phyloP scores from a whole-genome alignment of 1,284 basidiomycete species.

The Hymenochaete sp. region DNA sequence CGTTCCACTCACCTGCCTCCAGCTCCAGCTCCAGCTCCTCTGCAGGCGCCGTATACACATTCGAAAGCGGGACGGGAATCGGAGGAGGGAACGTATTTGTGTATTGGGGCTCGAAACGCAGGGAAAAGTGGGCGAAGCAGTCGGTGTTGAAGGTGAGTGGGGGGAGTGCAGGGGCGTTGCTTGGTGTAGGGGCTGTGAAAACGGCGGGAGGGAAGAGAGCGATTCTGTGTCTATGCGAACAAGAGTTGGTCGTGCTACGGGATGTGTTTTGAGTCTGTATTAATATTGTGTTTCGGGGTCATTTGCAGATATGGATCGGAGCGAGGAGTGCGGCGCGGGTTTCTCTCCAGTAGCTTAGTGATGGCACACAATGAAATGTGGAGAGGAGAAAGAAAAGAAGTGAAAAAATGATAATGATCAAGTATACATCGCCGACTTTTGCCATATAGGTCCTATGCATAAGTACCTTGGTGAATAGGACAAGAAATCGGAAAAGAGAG shows the following conservation, averaged over 20 bases:
- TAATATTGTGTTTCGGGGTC: too few species aligned
- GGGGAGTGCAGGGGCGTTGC: constrained; percentile 57
- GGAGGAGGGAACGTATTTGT: constrained; percentile 77
- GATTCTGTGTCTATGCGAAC: constrained; percentile 73
- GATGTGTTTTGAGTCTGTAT: constrained; percentile 9
- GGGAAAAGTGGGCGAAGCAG: constrained; percentile 62
- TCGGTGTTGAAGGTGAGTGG: constrained; percentile 67
- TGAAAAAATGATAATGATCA: too few species aligned
- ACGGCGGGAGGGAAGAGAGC: constrained; percentile 29
- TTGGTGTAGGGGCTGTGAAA: constrained; percentile 63
- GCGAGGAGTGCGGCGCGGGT: too few species aligned
- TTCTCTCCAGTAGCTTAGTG: too few species aligned
- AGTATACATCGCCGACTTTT: too few species aligned
- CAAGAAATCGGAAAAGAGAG: neutral
- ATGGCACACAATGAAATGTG: too few species aligned
- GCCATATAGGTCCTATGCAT: too few species aligned
- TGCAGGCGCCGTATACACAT: constrained; percentile 70
- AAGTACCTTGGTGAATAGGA: neutral
- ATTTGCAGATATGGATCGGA: too few species aligned
- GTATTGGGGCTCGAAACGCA: constrained; percentile 50
- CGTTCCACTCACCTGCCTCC: constrained; percentile 60
- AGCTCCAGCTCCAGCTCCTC: too few species aligned
- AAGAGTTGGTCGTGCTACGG: constrained; percentile 55
- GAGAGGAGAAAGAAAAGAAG: too few species aligned
- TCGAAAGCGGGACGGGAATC: constrained; percentile 63